Percentiles rank a stretch among this genome's conserved stretches.
These are phyloP conservation scores for Colletotrichum noveboracense DNA, from an alignment of 2,329 filamentous ascomycete genomes.

Conservation along the genomic window DNA sequence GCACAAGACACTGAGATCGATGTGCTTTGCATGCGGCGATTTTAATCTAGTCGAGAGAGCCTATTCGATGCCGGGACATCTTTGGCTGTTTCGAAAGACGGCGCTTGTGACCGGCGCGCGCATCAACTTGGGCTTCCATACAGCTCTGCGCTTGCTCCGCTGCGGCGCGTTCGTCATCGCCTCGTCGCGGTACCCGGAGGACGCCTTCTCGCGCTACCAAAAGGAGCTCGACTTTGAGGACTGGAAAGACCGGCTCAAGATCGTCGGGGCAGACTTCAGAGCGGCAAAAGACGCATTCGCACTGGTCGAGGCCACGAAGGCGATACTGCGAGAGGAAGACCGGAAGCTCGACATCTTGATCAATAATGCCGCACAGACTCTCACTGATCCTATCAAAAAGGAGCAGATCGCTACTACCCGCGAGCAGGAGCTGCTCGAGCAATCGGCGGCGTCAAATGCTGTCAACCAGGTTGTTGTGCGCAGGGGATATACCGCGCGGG, in stretches of 20 bases:
- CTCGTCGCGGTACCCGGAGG: background rate
- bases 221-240: background rate
- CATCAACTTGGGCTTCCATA: conserved; percentile 38
- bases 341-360: conserved; percentile 35
- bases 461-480: background rate
- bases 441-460: background rate
- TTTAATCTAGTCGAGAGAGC: conserved; percentile 36
- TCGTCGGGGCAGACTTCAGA: background rate
- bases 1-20: conserved; percentile 27
- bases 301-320: background rate
- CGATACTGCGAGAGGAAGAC: conserved; percentile 18
- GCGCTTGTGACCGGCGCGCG: no score
- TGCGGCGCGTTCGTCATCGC: conserved; percentile 40
- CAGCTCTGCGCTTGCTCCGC: conserved; percentile 35
- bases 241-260: background rate
- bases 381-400: conserved; percentile 36
- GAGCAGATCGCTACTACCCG: conserved; percentile 30
- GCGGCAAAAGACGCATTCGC: background rate
- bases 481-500: background rate
- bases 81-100: no score
- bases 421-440: background rate
- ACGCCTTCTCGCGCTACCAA: background rate
- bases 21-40: conserved; percentile 37
- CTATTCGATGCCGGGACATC: conserved; percentile 14
- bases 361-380: conserved; percentile 43